These are phyloP conservation scores for Ceratocystis diversiconidia DNA, from an alignment of 2,329 filamentous ascomycete genomes.

Conservation along the genomic window DNA sequence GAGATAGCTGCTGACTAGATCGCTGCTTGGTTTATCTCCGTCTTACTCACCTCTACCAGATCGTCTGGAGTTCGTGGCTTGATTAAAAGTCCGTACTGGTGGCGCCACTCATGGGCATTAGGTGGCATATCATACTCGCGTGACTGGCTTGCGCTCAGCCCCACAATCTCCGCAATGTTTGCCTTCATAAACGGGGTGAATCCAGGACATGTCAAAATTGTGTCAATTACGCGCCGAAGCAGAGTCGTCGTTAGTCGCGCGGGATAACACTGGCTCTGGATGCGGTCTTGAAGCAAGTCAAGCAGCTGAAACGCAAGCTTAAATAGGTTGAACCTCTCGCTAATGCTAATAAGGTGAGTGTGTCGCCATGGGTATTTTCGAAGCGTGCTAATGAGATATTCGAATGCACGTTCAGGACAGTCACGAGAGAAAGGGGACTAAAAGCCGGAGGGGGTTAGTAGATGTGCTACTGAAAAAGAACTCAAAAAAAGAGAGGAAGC, in stretches of 20 bases:
- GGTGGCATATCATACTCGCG: conserved; percentile 34
- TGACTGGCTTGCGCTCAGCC: conserved; percentile 26
- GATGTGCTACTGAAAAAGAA: not conserved
- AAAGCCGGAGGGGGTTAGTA: conserved; percentile 9
- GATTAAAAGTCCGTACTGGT: conserved; percentile 37
- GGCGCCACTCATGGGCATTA: conserved; percentile 35
- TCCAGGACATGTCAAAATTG: conserved; percentile 43
- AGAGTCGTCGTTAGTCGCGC: conserved; percentile 39
- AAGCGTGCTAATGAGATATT: conserved; percentile 49
- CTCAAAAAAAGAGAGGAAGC: not conserved
- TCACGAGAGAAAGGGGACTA: conserved; percentile 46
- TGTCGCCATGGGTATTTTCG: conserved; percentile 50
- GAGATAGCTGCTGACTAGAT: not conserved
- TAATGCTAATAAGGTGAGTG: conserved; percentile 41
- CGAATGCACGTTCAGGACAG: conserved; percentile 50
- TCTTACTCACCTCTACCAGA: conserved; percentile 37
- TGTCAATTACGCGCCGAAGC: conserved; percentile 36
- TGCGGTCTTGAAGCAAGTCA: conserved; percentile 30
- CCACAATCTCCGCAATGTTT: conserved; percentile 35
- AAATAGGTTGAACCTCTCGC: conserved; percentile 41
- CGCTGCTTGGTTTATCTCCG: not conserved
- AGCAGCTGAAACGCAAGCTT: conserved; percentile 37
- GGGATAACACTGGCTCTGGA: conserved; percentile 29
- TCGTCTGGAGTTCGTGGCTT: conserved; percentile 37
- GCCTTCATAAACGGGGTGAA: conserved; percentile 50